Conservation (phyloP, 2,329 filamentous ascomycete genomes). For the Stagonosporopsis cucurbitacearum region DNA sequence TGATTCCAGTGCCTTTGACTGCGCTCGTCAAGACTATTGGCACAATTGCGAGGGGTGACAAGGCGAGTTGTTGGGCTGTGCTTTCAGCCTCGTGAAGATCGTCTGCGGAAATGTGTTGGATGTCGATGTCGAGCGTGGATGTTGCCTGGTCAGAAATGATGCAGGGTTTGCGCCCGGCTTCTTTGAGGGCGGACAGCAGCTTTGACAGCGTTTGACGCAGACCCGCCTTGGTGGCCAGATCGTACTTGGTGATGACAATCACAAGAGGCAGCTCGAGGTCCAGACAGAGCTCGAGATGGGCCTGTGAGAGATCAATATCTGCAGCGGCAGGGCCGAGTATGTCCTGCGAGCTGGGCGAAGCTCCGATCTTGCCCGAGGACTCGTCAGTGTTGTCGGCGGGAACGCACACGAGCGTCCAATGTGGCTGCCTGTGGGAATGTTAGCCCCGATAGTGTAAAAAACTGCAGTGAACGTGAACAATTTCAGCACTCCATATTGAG, state of each 20-base stretch:
- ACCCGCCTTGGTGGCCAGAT: constrained; percentile 76
- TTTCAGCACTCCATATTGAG: neutral
- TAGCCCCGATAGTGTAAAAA: neutral
- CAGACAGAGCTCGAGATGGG: constrained; percentile 84
- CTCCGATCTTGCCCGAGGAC: constrained; percentile 48
- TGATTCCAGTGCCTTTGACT: constrained; percentile 82
- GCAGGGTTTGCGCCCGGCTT: constrained; percentile 73
- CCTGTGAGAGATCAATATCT: constrained; percentile 74
- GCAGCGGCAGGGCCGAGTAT: constrained; percentile 58
- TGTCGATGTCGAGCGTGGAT: constrained; percentile 44
- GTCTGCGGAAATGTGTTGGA: constrained; percentile 62
- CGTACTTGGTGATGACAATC: constrained; percentile 88
- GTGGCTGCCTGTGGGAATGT: constrained; percentile 64
- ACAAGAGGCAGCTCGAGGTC: constrained; percentile 78
- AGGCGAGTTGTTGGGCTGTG: constrained; percentile 59
- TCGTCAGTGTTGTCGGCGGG: constrained; percentile 75
- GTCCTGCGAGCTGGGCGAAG: constrained; percentile 60
- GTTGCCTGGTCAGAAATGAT: constrained; percentile 60
- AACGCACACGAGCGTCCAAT: constrained; percentile 90
- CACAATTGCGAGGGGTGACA: constrained; percentile 62
- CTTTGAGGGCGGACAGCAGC: constrained; percentile 79
- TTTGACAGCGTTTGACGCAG: constrained; percentile 74
- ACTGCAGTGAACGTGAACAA: neutral
- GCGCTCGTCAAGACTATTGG: constrained; percentile 90
- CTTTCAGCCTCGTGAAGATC: constrained; percentile 66